These are phyloP conservation scores for Penicillium roqueforti DNA, from an alignment of 495 filamentous ascomycete genomes.

Conservation along the genomic window DNA sequence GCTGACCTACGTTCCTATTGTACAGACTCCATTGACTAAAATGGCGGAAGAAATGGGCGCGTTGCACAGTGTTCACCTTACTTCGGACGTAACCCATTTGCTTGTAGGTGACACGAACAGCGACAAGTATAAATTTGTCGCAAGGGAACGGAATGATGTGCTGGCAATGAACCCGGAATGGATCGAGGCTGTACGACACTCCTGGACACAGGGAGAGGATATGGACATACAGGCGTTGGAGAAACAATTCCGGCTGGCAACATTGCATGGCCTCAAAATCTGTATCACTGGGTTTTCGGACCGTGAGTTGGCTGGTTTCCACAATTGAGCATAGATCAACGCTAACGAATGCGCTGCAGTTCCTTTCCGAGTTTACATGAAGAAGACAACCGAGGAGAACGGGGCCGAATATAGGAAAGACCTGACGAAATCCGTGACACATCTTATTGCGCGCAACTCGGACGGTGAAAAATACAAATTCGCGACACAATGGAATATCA, in stretches of 20 bases:
- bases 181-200: slow-evolving; percentile 75
- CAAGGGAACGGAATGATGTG: slow-evolving; percentile 80
- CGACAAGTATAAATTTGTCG: slow-evolving; percentile 92
- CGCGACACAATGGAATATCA: slow-evolving; percentile 73
- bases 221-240: slow-evolving; percentile 70
- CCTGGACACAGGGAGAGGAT: slow-evolving; percentile 79
- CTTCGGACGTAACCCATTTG: slow-evolving; percentile 90
- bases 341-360: slow-evolving; percentile 40
- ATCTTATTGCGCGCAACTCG: slow-evolving; percentile 75
- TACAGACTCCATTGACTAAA: slow-evolving; percentile 63
- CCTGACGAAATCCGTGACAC: slow-evolving; percentile 74
- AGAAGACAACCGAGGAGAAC: slow-evolving; percentile 58
- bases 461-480: slow-evolving; percentile 85
- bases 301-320: slow-evolving; percentile 45
- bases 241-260: slow-evolving; percentile 53
- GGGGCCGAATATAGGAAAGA: slow-evolving; percentile 82
- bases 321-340: not conserved
- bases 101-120: slow-evolving; percentile 85
- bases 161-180: slow-evolving; percentile 72
- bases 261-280: slow-evolving; percentile 62
- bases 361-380: slow-evolving; percentile 61
- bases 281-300: slow-evolving; percentile 91
- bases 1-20: slow-evolving; percentile 10
- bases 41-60: slow-evolving; percentile 82
- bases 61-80: slow-evolving; percentile 81